Base-by-base conservation (phyloP, 306 rosid genomes). In the Gleditsia sinensis region DNA sequence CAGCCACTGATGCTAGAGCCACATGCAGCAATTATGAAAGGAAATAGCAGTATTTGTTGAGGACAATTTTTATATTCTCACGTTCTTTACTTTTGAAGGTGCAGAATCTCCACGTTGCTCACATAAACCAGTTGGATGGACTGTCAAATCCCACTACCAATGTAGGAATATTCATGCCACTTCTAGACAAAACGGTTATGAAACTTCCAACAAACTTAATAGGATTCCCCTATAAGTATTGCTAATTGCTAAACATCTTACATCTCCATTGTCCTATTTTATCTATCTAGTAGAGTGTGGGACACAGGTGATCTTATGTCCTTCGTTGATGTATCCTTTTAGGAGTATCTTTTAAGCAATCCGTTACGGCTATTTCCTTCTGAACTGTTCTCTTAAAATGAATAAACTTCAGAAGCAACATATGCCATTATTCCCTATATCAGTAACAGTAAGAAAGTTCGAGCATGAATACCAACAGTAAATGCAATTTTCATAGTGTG, bases 211-310 rank as follows among this genome's bases (percentile, higher is more conserved):
- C 7, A 37, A 13, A 24, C 33, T 13, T 54, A 13, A 13, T 39
- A 43, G 14, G 28, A 9, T 37, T 60, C 28, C 20, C 14, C 36
- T 36, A 24, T 40, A 55, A 43, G n/a, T n/a, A n/a, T n/a, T n/a
- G n/a, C n/a, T n/a, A n/a, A n/a, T 28, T 37, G n/a, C 69, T 53
- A 28, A 28, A 1, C 32, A 4, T 4, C 4, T 30, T 48, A 60
- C 2, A 43, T 46, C 0, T 45, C 48, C 21, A 25, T 60, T 28
- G 63, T 36, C 63, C 62, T 62, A 33, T 7, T 43, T 48, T 63
- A 55, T n/a, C 42, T n/a, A 19, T 8, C 19, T 19, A 40, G 14
- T 65, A 75, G 57, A 13, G 67, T 13, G 34, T 75, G 66, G 74
- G 79, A n/a, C n/a, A n/a, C n/a, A n/a, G n/a, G n/a, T n/a, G n/a